A percentile compares a stretch with the other conserved stretches of the same genome.
These are phyloP conservation scores for Blastocystis hominis DNA, from an alignment of 352 stramenopile species.

Conservation along the genomic window DNA sequence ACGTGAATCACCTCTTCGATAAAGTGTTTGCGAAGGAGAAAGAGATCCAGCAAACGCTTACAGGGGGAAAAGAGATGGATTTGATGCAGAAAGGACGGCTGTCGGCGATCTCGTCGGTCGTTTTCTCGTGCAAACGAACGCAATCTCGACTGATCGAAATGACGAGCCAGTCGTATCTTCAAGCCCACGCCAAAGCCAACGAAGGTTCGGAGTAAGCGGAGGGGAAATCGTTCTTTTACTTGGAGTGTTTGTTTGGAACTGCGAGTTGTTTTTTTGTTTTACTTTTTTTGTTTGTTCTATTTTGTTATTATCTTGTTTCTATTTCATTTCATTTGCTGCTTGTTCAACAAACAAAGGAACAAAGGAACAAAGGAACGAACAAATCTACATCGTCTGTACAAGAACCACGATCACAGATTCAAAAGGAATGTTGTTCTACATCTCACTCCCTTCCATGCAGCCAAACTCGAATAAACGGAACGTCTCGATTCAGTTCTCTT, in stretches of 20 bases:
- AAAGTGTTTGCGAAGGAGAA: constrained; percentile 37
- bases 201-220: background rate
- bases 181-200: background rate
- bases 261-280: background rate
- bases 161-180: constrained; percentile 25
- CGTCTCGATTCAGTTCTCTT: constrained; percentile 3
- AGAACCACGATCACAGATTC: constrained; percentile 29
- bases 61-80: background rate
- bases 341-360: too few species aligned
- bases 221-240: background rate
- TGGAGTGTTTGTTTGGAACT: background rate
- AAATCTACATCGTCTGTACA: background rate
- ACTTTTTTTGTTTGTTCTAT: too few species aligned
- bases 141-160: constrained; percentile 46
- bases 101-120: constrained; percentile 8
- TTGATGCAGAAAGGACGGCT: constrained; percentile 40
- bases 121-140: constrained; percentile 48
- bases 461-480: background rate
- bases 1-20: constrained; percentile 34
- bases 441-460: background rate
- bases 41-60: background rate
- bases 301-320: too few species aligned
- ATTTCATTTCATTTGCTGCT: too few species aligned
- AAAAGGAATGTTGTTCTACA: constrained; percentile 51
- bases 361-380: too few species aligned